Base-by-base conservation (phyloP, 1,284 basidiomycete species). In the Cutaneotrichosporon curvatum region DNA sequence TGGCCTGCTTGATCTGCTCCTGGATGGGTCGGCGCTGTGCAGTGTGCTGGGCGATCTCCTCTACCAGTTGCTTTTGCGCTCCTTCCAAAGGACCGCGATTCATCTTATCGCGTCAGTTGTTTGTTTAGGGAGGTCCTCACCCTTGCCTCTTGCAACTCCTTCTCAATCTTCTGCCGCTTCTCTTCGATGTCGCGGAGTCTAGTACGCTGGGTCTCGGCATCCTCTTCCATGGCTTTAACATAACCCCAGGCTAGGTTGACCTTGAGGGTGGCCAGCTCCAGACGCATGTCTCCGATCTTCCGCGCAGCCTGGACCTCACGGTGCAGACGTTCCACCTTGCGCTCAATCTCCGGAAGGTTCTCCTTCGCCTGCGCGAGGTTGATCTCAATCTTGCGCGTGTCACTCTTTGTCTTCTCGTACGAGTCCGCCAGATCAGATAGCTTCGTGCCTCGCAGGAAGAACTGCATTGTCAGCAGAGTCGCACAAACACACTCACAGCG, bases 361-460 rank as follows among this genome's bases (percentile, higher is more conserved):
- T 28, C 25, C 25, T 28, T 18, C 5, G 56, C 50, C 10, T 45
- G 34, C 7, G 48, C 48, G n/a, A 65, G 37, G 16, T 57, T 45
- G 28, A 38, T 47, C 15, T 57, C 48, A 14, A 67, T 45, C 19
- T 50, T 50, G 4, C 83, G 71, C 58, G 87, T 85, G 2, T 78
- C 75, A 33, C 85, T 80, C 35, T 37, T 32, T 33, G 35, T 37
- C 12, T 8, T 15, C 35, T 37, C 22, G 65, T 98, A 98, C 65
- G 92, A 86, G 22, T 87, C 82, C 5, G 81, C 81, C 19, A 99
- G 81, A 61, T 92, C 85, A 30, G 82, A 81, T 21, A 99, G 81
- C 58, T 91, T 87, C 0, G 94, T 98, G 9, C 95, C 95, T 25
- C 83, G 81, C 36, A 97, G 78, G 78, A 97, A 98, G 68, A 97